A percentile compares a stretch with the other conserved stretches of the same genome.
Evolutionary conservation across 176 grass and related monocot genomes (phyloP).

Genomic region (Triticum dicoccoides): DNA sequence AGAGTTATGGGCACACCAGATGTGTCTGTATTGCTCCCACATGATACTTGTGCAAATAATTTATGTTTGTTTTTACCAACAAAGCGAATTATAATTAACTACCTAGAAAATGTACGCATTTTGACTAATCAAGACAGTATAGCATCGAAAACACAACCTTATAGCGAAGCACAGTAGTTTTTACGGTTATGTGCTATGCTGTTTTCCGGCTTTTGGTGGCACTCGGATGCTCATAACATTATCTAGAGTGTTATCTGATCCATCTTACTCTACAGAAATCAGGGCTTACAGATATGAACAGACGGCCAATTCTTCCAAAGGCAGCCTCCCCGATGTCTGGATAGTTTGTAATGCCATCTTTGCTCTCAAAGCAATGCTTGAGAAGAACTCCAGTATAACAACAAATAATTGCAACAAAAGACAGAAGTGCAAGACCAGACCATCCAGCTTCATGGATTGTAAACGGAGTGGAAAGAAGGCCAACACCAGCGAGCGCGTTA

Average conservation of each 20-base stretch:
- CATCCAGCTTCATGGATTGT: conserved; percentile 88
- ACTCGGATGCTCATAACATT: too few relatives aligned
- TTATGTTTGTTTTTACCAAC: background rate
- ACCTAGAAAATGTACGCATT: background rate
- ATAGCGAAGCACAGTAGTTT: background rate
- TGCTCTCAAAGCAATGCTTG: conserved; percentile 88
- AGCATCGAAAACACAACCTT: background rate
- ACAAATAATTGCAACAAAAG: conserved; percentile 59
- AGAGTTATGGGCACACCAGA: too few relatives aligned
- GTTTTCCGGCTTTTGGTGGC: too few relatives aligned
- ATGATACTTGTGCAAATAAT: background rate
- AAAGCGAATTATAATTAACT: background rate
- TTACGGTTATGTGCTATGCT: too few relatives aligned
- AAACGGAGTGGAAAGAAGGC: conserved; percentile 84
- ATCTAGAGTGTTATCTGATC: too few relatives aligned
- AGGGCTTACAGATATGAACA: conserved; percentile 77
- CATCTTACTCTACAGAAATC: background rate
- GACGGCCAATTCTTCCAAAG: conserved; percentile 72
- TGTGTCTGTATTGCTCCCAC: background rate
- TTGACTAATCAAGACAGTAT: background rate
- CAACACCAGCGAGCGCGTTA: conserved; percentile 85
- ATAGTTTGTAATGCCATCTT: conserved; percentile 80
- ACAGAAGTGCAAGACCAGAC: conserved; percentile 58
- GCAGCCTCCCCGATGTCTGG: conserved; percentile 97
- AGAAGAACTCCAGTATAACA: conserved; percentile 85